These are phyloP conservation scores for Pulicaria dysenterica DNA, from an alignment of 129 eudicot species.

Conservation along the genomic window DNA sequence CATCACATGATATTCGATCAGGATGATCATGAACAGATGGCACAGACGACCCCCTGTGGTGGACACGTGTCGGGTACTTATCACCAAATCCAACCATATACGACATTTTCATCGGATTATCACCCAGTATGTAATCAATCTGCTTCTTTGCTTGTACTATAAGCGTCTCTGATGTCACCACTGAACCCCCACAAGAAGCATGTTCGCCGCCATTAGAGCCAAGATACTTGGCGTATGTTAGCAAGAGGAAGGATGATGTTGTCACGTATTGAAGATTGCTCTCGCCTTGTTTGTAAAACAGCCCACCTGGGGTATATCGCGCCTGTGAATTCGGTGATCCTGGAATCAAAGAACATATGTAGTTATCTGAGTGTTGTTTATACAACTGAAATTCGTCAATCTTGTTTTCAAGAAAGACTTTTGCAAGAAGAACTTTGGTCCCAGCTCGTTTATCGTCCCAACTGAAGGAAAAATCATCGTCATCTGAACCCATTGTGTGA, in stretches of 20 bases:
- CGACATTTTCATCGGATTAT: conserved; percentile 76
- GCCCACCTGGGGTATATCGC: conserved; percentile 93
- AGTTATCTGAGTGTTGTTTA: conserved; percentile 87
- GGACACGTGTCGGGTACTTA: conserved; percentile 64
- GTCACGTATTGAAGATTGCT: conserved; percentile 96
- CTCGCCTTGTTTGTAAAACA: conserved; percentile 61
- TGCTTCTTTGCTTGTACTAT: conserved; percentile 68
- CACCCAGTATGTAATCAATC: conserved; percentile 78
- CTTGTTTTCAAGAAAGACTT: conserved; percentile 62
- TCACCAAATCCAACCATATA: conserved; percentile 92
- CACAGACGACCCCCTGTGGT: conserved; percentile 85
- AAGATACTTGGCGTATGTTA: conserved; percentile 80
- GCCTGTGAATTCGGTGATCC: conserved; percentile 78
- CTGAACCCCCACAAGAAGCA: conserved; percentile 55
- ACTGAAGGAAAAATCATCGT: conserved; percentile 81
- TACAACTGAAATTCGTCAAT: conserved; percentile 51
- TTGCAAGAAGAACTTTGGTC: conserved; percentile 75
- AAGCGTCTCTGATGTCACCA: conserved; percentile 55
- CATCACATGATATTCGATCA: conserved; percentile 57
- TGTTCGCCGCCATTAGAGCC: conserved; percentile 43
- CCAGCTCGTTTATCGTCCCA: conserved; percentile 96
- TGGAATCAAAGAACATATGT: conserved; percentile 80
- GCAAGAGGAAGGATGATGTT: conserved; percentile 65
- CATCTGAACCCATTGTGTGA: conserved; percentile 68
- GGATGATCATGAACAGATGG: conserved; percentile 73